Conservation (phyloP, 148 eudicot genomes). For the Silene conica region DNA sequence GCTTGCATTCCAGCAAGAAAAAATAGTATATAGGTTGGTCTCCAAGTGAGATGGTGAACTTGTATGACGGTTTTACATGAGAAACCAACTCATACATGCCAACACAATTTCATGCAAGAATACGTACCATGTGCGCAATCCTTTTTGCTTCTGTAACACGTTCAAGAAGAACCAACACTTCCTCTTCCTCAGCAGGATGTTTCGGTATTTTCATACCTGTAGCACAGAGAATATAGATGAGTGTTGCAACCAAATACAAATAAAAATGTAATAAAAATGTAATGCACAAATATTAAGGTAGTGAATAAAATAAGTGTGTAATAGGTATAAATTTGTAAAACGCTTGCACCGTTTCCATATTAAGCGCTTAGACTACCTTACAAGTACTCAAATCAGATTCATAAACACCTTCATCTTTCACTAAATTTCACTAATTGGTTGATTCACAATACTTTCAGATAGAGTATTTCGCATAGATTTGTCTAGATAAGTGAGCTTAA, state of each 20-base stretch:
- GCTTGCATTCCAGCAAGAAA: too few relatives aligned
- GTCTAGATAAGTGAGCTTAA: too few relatives aligned
- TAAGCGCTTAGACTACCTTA: not conserved
- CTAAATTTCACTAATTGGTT: too few relatives aligned
- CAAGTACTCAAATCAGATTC: too few relatives aligned
- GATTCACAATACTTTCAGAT: too few relatives aligned
- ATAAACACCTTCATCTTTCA: too few relatives aligned
- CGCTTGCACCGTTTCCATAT: not conserved
- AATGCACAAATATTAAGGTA: not conserved
- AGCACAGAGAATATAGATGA: slow-evolving; percentile 8
- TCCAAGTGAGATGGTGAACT: not conserved
- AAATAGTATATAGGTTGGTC: not conserved
- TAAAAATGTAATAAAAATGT: too few relatives aligned
- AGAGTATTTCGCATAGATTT: too few relatives aligned
- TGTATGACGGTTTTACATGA: too few relatives aligned
- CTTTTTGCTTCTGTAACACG: slow-evolving; percentile 74
- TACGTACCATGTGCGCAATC: slow-evolving; percentile 58
- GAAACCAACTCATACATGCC: not conserved
- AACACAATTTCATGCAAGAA: not conserved
- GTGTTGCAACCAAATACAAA: slow-evolving; percentile 2
- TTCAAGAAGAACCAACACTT: slow-evolving; percentile 57
- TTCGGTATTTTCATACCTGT: slow-evolving; percentile 63
- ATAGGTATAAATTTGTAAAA: not conserved
- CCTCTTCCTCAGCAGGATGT: slow-evolving; percentile 67
- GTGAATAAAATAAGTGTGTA: not conserved